Base-by-base conservation (phyloP, 2,329 filamentous ascomycete genomes). In the Phialophora chinensis region DNA sequence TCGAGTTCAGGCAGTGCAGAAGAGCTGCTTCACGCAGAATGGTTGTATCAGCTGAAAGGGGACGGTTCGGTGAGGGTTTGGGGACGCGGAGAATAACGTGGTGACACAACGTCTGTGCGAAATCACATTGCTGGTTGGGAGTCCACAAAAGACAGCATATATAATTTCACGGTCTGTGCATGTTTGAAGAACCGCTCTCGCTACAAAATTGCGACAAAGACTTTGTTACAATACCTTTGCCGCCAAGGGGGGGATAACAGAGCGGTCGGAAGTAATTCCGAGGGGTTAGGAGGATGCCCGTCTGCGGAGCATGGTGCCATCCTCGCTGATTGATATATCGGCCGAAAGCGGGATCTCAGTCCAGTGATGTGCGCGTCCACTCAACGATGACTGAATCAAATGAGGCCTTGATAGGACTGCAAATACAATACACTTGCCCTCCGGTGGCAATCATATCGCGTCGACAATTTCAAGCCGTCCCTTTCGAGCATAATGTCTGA, bases 31-130 rank as follows among this genome's bases (percentile, higher is more conserved):
- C 85, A 91, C 72, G 87, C 83, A 68, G 94, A 97, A 79, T 85
- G 91, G 74, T 74, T 97, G 75, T 97, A 96, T 80, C 88, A 91
- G 74, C 87, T 97, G 33, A 87, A 88, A 61, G 87, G 88, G 10
- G 93, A 97, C 80, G 92, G 92, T 1, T 86, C 86, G 25, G 91
- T 93, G 27, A 90, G 84, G 74, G 91, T 97, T 7, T 97, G 97
- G 82, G 91, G 92, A 75, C 86, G 93, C 75, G 93, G 94, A 5
- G 87, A 89, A 75, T 71, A 49, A 63, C 6, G 17, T 14, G 14
- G 17, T 44, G 17, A 44, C 38, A 44, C 38, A 8, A 20, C 17
- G 6, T 44, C 14, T 8, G 17, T n/a, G 38, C 38, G 14, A 44
- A 3, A 20, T 20, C 17, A 44, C 5, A 1, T n/a, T n/a, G 38